Percentiles rank a stretch among this genome's conserved stretches.
These are phyloP conservation scores for Prunus fruticosa DNA, from an alignment of 306 rosid genomes.

Conservation along the genomic window DNA sequence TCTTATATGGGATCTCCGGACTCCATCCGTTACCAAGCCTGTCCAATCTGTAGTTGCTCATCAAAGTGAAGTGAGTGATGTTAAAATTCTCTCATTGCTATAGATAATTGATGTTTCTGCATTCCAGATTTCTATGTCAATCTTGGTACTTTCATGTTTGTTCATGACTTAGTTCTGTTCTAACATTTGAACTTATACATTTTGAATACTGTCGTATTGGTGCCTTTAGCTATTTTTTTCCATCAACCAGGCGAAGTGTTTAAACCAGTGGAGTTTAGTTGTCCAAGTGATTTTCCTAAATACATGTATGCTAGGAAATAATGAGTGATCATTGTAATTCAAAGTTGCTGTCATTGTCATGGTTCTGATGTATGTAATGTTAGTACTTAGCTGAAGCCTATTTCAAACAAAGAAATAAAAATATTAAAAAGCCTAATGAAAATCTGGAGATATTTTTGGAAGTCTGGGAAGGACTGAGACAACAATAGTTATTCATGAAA, in stretches of 20 bases:
- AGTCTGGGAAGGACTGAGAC: not conserved
- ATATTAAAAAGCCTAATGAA: not conserved
- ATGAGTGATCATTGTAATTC: not conserved
- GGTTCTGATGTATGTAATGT: not conserved
- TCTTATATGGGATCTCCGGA: constrained; percentile 90
- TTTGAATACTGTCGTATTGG: not conserved
- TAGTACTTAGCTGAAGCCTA: not conserved
- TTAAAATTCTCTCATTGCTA: not conserved
- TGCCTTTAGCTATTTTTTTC: not conserved
- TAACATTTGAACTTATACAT: not conserved
- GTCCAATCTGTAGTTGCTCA: constrained; percentile 93
- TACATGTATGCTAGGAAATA: not conserved
- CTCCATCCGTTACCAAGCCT: constrained; percentile 79
- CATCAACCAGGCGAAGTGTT: not conserved
- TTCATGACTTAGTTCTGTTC: not conserved
- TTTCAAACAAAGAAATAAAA: not conserved
- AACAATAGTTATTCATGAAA: not conserved
- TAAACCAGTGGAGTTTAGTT: not conserved
- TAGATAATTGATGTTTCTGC: not conserved
- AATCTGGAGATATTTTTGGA: not conserved
- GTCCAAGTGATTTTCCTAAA: not conserved
- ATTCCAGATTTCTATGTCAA: not conserved
- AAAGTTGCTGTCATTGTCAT: not conserved
- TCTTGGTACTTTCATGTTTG: not conserved
- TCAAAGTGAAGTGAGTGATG: constrained; percentile 74